A percentile compares a stretch with the other conserved stretches of the same genome.
phyloP scores from a whole-genome alignment of 768 basidiomycete species.

The Kwoniella shandongensis region DNA sequence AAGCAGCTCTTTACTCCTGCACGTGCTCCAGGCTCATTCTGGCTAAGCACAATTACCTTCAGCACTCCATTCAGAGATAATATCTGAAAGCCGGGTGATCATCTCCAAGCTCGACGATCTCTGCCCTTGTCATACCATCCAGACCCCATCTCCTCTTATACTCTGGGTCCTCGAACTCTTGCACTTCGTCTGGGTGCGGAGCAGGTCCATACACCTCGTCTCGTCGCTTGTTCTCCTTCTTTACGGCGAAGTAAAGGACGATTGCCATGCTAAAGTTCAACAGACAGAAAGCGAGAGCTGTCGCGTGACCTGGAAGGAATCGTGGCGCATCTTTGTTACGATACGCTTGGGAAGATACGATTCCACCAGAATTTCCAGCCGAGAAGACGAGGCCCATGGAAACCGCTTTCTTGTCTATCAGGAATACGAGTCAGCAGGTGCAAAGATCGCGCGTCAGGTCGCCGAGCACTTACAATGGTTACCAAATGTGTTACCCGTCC shows the following conservation, averaged over 20 bases:
- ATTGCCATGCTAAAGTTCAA: constrained; percentile 40
- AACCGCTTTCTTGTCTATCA: constrained; percentile 36
- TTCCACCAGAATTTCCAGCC: constrained; percentile 52
- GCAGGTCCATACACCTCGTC: constrained; percentile 51
- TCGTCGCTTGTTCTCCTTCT: constrained; percentile 53
- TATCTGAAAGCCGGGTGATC: constrained; percentile 49
- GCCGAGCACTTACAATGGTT: constrained; percentile 41
- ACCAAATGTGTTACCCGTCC: constrained; percentile 48
- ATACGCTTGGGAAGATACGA: constrained; percentile 51
- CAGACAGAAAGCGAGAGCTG: constrained; percentile 46
- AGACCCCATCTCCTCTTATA: constrained; percentile 41
- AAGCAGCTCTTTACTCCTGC: no score
- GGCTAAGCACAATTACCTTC: no score
- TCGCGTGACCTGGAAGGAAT: constrained; percentile 49
- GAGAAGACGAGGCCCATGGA: constrained; percentile 51
- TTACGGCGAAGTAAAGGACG: constrained; percentile 46
- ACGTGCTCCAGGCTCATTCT: no score
- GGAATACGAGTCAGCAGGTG: background rate
- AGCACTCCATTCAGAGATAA: constrained; percentile 28
- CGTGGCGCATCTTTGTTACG: constrained; percentile 44
- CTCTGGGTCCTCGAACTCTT: constrained; percentile 35
- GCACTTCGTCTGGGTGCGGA: constrained; percentile 25
- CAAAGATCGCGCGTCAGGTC: background rate
- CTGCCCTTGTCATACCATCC: constrained; percentile 40
- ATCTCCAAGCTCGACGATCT: constrained; percentile 49